Evolutionary conservation across 495 filamentous ascomycete species (phyloP).

Genomic region (Podospora pseudoanserina): DNA sequence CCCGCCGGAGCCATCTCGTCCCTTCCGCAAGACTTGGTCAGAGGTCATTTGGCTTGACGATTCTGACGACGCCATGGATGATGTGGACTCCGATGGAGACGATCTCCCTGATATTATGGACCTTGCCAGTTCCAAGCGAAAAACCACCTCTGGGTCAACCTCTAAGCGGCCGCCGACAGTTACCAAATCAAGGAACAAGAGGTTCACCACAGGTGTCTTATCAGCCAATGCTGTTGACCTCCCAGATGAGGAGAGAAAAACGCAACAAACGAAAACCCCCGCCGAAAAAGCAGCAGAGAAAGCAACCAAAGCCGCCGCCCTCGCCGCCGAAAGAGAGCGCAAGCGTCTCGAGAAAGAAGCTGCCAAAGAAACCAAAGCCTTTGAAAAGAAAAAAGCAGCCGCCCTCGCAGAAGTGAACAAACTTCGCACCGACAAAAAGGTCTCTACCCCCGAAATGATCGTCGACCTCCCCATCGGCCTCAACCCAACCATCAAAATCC

Average conservation of each 20-base stretch:
- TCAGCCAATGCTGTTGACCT: conserved; percentile 4
- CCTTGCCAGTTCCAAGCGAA: conserved; percentile 25
- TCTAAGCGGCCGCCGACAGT: not conserved
- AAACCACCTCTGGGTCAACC: not conserved
- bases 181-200: not conserved
- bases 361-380: conserved; percentile 56
- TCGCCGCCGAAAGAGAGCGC: conserved; percentile 54
- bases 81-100: conserved; percentile 21
- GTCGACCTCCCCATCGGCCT: conserved; percentile 64
- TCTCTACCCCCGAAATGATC: conserved; percentile 79
- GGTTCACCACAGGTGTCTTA: not conserved
- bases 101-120: conserved; percentile 40
- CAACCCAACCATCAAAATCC: conserved; percentile 50
- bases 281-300: conserved; percentile 36
- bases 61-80: conserved; percentile 27
- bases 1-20: not conserved
- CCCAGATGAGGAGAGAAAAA: conserved; percentile 7
- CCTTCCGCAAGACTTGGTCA: conserved; percentile 18
- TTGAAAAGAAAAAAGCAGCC: conserved; percentile 61
- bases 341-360: conserved; percentile 50
- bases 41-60: conserved; percentile 29
- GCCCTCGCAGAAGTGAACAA: conserved; percentile 75
- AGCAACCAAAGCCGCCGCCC: conserved; percentile 36
- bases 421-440: conserved; percentile 70
- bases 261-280: conserved; percentile 29